phyloP scores from a whole-genome alignment of 2,329 filamentous ascomycete genomes.

The Nemania abortiva region DNA sequence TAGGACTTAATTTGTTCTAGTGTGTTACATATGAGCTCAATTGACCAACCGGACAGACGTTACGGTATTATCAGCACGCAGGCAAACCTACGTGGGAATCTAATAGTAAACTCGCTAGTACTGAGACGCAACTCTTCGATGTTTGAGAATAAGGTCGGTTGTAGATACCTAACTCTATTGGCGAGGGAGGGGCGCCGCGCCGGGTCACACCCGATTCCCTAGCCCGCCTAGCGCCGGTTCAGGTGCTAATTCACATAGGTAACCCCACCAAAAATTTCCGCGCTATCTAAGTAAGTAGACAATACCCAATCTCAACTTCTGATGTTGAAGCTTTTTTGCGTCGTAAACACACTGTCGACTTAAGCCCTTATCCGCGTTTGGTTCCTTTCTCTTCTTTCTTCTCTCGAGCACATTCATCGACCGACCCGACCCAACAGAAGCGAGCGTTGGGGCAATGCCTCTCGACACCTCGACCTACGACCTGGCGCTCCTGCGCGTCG shows the following conservation, averaged over 20 bases:
- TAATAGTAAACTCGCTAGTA: no score
- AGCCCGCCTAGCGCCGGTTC: no score
- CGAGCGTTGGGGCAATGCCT: constrained; percentile 72
- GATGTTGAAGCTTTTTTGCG: not conserved
- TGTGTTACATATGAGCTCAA: not conserved
- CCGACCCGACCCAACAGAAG: no score
- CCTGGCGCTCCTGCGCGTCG: constrained; percentile 84
- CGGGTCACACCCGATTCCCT: not conserved
- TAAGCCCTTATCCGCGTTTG: not conserved
- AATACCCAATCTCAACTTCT: not conserved
- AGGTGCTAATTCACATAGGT: constrained; percentile 13
- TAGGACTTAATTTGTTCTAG: not conserved
- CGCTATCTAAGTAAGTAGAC: not conserved
- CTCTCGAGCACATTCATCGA: not conserved
- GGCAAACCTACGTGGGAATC: no score
- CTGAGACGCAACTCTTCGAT: no score
- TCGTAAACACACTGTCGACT: not conserved
- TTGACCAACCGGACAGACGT: no score
- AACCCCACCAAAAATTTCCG: constrained; percentile 34
- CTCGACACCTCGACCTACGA: constrained; percentile 94
- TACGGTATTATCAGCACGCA: no score
- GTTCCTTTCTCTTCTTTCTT: not conserved
- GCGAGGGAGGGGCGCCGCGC: no score
- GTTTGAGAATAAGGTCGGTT: no score
- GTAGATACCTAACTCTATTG: no score